phyloP scores from a whole-genome alignment of 2,329 filamentous ascomycete genomes.

The Aureobasidium sp. region DNA sequence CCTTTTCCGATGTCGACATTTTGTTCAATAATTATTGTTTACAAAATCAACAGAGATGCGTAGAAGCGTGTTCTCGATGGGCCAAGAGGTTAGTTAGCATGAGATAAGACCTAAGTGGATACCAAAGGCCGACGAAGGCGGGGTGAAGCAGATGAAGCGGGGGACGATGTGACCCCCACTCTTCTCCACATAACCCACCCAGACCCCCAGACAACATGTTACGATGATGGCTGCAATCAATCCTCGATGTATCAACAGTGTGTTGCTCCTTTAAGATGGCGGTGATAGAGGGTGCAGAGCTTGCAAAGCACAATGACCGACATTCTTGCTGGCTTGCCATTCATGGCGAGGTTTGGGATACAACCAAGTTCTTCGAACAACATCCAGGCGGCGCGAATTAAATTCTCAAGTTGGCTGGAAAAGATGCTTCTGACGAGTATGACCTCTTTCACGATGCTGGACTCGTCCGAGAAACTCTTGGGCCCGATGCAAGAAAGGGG shows the following conservation, averaged over 20 bases:
- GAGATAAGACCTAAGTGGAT: not conserved
- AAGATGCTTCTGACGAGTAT: slow-evolving; percentile 47
- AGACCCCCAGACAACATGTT: not conserved
- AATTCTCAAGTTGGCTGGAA: slow-evolving; percentile 43
- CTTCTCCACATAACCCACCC: not conserved
- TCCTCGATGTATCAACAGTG: not conserved
- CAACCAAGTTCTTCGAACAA: slow-evolving; percentile 75
- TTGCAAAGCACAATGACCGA: slow-evolving; percentile 71
- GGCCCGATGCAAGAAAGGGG: slow-evolving; percentile 30
- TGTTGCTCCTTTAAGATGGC: not conserved
- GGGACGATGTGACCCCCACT: not conserved
- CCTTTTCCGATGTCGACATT: not conserved
- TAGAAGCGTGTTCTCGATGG: not conserved
- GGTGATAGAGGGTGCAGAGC: slow-evolving; percentile 27
- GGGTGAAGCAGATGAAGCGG: not conserved
- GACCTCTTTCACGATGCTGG: slow-evolving; percentile 41
- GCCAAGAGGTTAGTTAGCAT: not conserved
- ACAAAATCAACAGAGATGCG: not conserved
- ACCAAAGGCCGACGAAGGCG: slow-evolving; percentile 1
- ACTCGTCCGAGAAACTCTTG: slow-evolving; percentile 34
- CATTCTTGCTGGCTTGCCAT: slow-evolving; percentile 88
- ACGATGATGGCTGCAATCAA: not conserved
- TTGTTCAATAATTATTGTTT: not conserved
- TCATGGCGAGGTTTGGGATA: slow-evolving; percentile 83
- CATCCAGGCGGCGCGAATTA: slow-evolving; percentile 62